A percentile compares a stretch with the other conserved stretches of the same genome.
Conservation (phyloP, 495 filamentous ascomycete species). For the Beverwykella pulmonaria region DNA sequence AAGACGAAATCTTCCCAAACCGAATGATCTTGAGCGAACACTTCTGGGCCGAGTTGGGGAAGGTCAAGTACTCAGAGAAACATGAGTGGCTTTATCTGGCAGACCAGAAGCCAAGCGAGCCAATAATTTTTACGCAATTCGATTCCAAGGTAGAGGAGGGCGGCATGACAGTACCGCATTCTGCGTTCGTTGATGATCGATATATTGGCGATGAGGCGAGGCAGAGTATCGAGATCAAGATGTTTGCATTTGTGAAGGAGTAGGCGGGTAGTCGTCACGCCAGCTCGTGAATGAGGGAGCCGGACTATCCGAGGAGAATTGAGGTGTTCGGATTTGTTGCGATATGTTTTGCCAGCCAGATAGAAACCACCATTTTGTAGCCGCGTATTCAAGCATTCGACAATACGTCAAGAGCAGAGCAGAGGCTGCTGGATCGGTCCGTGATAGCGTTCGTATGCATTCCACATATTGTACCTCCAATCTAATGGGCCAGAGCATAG, state of each 20-base stretch:
- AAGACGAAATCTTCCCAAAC: not conserved
- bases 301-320: not conserved
- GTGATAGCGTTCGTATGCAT: not conserved
- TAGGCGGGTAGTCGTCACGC: not conserved
- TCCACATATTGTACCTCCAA: not conserved
- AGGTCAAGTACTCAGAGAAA: not conserved
- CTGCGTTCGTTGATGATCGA: not conserved
- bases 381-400: conserved; percentile 5
- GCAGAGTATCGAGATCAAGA: conserved; percentile 5
- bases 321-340: not conserved
- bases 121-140: not conserved
- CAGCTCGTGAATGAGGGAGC: not conserved
- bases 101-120: not conserved
- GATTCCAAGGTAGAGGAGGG: not conserved
- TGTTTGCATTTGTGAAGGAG: conserved; percentile 9
- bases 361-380: conserved; percentile 16
- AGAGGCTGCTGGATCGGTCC: not conserved
- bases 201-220: not conserved
- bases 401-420: not conserved
- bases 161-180: conserved; percentile 2
- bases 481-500: conserved; percentile 6
- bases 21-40: not conserved
- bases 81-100: not conserved
- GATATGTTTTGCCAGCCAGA: conserved; percentile 7
- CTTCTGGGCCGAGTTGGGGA: not conserved